A percentile compares a stretch with the other conserved stretches of the same genome.
phyloP scores from a whole-genome alignment of 768 basidiomycete genomes.

The Leccinum aurantiacum region DNA sequence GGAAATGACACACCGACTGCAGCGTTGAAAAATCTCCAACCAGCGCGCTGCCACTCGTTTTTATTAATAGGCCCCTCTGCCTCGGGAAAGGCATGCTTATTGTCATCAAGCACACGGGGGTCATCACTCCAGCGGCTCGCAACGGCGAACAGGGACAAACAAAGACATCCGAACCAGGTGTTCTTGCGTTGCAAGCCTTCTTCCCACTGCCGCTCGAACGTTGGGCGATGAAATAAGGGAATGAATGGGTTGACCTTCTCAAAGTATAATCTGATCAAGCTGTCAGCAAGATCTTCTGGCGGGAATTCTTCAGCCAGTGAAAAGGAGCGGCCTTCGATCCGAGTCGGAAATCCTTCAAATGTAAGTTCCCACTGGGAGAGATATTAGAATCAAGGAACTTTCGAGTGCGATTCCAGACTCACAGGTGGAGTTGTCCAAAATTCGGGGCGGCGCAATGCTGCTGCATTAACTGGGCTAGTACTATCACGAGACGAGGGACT shows the following conservation, averaged over 20 bases:
- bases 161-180: constrained; percentile 59
- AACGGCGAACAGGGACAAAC: constrained; percentile 65
- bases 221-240: constrained; percentile 70
- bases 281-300: constrained; percentile 54
- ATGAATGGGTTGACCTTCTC: constrained; percentile 53
- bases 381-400: not conserved
- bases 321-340: constrained; percentile 27
- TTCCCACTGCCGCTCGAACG: constrained; percentile 63
- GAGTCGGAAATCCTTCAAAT: constrained; percentile 47
- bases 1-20: constrained; percentile 44
- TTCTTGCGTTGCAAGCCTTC: constrained; percentile 54
- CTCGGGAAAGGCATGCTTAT: constrained; percentile 22
- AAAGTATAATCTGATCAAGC: constrained; percentile 72
- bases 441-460: constrained; percentile 39
- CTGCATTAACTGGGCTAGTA: constrained; percentile 21
- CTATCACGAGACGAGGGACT: constrained; percentile 20
- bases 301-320: constrained; percentile 54
- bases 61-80: constrained; percentile 29
- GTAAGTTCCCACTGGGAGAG: constrained; percentile 54
- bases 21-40: constrained; percentile 59
- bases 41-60: constrained; percentile 52
- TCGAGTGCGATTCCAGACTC: constrained; percentile 22
- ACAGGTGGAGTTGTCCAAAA: constrained; percentile 64
- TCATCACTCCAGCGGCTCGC: constrained; percentile 68
- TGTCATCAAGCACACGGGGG: constrained; percentile 49